Evolutionary conservation across 495 filamentous ascomycete species (phyloP), one percentile per base, ranked within the genome.

Genomic region (Annulohypoxylon nitens): DNA sequence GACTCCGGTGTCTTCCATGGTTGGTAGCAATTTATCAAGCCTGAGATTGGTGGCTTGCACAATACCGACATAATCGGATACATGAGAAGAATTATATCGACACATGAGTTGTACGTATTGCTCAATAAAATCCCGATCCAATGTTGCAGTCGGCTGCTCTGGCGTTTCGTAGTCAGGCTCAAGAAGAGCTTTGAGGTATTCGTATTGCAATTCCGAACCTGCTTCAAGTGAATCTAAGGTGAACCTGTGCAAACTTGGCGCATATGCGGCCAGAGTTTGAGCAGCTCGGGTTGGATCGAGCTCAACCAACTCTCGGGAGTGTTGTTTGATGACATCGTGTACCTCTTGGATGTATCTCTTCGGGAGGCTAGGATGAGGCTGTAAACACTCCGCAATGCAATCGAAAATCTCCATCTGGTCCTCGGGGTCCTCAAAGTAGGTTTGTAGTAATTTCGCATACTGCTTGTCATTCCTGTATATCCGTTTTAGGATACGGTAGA

Each of bases 401-500:
- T 88, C 89, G 74, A 97, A 98, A 14, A 96, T 84, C 4, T 80
- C 85, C 7, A 90, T 86, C 51, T 86, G 90, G 68, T 93, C 90
- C 55, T 93, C 88, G 3, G 88, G 87, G 73, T 98, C 96, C 64
- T 98, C 92, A 48, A 99, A 93, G 77, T 93, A 97, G 1, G 91
- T 89, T 71, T 93, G 83, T 0, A 98, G 81, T 37, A 97, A 86
- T 71, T 92, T 90, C 2, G 92, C 86, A 73, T 92, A 97, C 75
- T 94, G 89, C 72, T 89, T 93, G 67, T 97, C 94, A 4, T 87
- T 84, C 71, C 89, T 89, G 76, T 97, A 97, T 33, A 93, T 92
- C 26, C 92, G 91, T 81, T 98, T 98, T 36, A 99, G 81, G 48
- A 99, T 94, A n/a, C 95, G 90, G 78, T 92, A 96, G 78, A 98